Evolutionary conservation across 1,284 basidiomycete genomes (phyloP).

Genomic region (Rhizopogon hawkerae): DNA sequence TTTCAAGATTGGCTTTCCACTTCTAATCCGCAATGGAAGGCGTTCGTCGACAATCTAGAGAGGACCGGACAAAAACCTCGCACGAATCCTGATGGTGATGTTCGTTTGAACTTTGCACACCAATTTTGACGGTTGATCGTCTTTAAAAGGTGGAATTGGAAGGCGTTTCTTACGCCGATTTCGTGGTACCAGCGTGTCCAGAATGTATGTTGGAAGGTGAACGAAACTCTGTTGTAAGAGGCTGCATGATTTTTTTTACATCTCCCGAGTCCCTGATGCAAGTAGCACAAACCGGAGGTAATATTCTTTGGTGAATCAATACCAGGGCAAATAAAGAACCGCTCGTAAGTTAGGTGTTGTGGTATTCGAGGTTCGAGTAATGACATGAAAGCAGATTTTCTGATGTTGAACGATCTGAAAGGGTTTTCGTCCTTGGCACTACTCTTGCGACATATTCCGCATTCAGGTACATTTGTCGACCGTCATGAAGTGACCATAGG

Average conservation of each 20-base stretch:
- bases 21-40: constrained; percentile 75
- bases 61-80: constrained; percentile 54
- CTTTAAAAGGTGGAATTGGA: constrained; percentile 64
- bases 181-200: constrained; percentile 72
- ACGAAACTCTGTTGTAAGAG: constrained; percentile 45
- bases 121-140: not conserved
- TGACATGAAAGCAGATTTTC: constrained; percentile 37
- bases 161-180: constrained; percentile 66
- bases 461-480: constrained; percentile 48
- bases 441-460: constrained; percentile 90
- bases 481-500: not conserved
- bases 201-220: constrained; percentile 50
- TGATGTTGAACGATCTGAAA: constrained; percentile 54
- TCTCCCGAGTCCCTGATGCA: not conserved
- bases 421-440: constrained; percentile 76
- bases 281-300: constrained; percentile 75
- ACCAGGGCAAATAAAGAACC: constrained; percentile 47
- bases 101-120: constrained; percentile 25
- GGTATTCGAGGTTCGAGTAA: not conserved
- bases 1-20: constrained; percentile 71
- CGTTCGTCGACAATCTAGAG: constrained; percentile 61
- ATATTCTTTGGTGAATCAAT: constrained; percentile 90
- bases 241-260: not conserved
- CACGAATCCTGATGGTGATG: constrained; percentile 91
- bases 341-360: constrained; percentile 48